Percentiles rank a stretch among this genome's conserved stretches.
phyloP scores from a whole-genome alignment of 2,329 filamentous ascomycete genomes.

The Cladophialophora yegresii region DNA sequence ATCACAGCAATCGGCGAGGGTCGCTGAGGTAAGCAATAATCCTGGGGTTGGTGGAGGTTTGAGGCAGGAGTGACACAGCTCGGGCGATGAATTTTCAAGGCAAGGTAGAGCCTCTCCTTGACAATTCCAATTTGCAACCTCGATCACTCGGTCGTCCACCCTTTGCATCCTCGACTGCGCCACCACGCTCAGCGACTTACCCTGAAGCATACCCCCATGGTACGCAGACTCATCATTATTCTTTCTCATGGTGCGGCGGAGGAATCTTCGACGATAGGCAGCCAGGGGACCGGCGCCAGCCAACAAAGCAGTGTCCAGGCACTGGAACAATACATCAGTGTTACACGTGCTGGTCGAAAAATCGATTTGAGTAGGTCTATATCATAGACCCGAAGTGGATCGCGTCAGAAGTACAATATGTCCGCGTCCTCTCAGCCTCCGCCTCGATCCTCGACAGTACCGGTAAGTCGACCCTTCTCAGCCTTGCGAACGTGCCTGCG shows the following conservation, averaged over 20 bases:
- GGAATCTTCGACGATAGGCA: background rate
- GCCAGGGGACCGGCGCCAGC: background rate
- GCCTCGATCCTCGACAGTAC: constrained; percentile 1
- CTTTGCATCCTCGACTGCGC: background rate
- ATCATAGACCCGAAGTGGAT: background rate
- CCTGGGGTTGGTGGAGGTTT: background rate
- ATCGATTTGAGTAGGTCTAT: background rate
- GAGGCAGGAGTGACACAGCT: background rate
- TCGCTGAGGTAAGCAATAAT: background rate
- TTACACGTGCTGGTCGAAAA: background rate
- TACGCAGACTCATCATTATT: background rate
- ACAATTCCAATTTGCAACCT: background rate
- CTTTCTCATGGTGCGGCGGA: background rate
- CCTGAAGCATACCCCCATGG: background rate
- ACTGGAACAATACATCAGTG: background rate
- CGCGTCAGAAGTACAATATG: background rate
- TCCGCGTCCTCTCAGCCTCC: background rate
- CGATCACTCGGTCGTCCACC: background rate
- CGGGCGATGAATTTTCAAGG: background rate
- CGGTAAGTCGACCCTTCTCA: background rate
- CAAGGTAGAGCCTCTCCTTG: background rate
- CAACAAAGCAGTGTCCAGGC: background rate
- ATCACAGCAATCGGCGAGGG: background rate
- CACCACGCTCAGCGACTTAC: background rate
- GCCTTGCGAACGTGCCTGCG: background rate